phyloP scores from a whole-genome alignment of 2,329 filamentous ascomycete genomes.

The Pseudocercospora crystallina region DNA sequence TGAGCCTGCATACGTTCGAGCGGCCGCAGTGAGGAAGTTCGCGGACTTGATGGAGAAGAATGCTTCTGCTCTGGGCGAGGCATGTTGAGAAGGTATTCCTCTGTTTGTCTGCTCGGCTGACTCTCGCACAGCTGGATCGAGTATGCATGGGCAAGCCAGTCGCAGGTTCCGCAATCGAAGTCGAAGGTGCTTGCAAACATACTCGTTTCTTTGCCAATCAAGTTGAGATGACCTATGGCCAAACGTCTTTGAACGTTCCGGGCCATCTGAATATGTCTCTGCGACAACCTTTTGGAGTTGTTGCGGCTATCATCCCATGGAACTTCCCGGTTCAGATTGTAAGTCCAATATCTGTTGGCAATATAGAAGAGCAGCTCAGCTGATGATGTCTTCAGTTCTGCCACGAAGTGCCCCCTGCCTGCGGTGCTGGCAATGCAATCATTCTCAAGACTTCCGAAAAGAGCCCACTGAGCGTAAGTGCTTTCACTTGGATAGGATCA shows the following conservation, averaged over 20 bases:
- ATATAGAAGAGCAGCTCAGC: too few species aligned
- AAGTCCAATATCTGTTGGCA: too few species aligned
- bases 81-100: too few species aligned
- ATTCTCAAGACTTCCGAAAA: slow-evolving; percentile 64
- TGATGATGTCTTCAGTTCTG: too few species aligned
- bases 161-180: slow-evolving; percentile 29
- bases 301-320: slow-evolving; percentile 71
- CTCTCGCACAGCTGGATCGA: too few species aligned
- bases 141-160: too few species aligned
- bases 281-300: slow-evolving; percentile 28
- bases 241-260: slow-evolving; percentile 32
- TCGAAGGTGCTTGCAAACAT: slow-evolving; percentile 18
- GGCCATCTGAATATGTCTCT: not conserved
- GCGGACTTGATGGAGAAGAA: slow-evolving; percentile 42
- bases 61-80: slow-evolving; percentile 52
- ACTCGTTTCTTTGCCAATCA: too few species aligned
- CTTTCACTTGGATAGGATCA: too few species aligned
- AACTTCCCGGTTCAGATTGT: slow-evolving; percentile 60
- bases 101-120: too few species aligned
- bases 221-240: too few species aligned
- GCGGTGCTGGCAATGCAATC: slow-evolving; percentile 54
- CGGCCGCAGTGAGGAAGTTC: slow-evolving; percentile 68
- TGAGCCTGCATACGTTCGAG: slow-evolving; percentile 25
- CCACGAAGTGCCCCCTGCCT: too few species aligned
- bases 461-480: slow-evolving; percentile 56